Base-by-base conservation (phyloP, 257 asterid species). In the Solanum appendiculatum region DNA sequence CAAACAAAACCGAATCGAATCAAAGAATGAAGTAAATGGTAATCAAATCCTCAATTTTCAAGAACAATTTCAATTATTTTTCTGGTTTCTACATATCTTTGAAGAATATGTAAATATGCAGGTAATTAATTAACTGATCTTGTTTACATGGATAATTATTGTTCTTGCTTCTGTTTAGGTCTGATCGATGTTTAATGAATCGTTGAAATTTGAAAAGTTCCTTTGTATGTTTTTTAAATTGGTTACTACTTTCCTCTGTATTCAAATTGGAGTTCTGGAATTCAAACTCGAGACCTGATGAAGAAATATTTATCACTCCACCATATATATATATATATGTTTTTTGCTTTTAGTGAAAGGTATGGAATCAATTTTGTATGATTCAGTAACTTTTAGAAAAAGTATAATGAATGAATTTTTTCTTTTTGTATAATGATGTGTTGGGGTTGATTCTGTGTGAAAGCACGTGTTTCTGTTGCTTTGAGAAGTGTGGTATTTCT, bases 1-100 rank as follows among this genome's bases (percentile, higher is more conserved):
- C 87, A 87, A 68, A 66, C 23, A 92, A 95, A 87, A 68, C 87
- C 6, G 94, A 93, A 93, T 86, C 93, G 98, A 87, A 90, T 82
- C 86, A 86, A 90, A 92, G 85, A 77, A 90, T 56, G 54, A 56
- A 69, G 63, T 66, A 27, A 66, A 33, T 69, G 77, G 77, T 69
- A 69, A 31, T 69, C n/a, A 31, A 69, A 31, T 69, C 40, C 40
- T 31, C 6, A 16, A 21, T 18, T 46, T 46, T 46, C 6, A 46
- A 46, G 56, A 46, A 46, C 56, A 46, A 46, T 46, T 46, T 46
- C 56, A 46, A 6, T 66, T 4, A 13, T 15, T 29, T 29, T 64
- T 69, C 23, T 69, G 12, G 20, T 69, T 63, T 16, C 13, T 33
- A 33, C 25, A 18, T 33, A 21, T 37, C 25, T 33, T 70, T 33